These are phyloP conservation scores for Aphanomyces euteiches DNA, from an alignment of 352 stramenopile species.

Conservation along the genomic window DNA sequence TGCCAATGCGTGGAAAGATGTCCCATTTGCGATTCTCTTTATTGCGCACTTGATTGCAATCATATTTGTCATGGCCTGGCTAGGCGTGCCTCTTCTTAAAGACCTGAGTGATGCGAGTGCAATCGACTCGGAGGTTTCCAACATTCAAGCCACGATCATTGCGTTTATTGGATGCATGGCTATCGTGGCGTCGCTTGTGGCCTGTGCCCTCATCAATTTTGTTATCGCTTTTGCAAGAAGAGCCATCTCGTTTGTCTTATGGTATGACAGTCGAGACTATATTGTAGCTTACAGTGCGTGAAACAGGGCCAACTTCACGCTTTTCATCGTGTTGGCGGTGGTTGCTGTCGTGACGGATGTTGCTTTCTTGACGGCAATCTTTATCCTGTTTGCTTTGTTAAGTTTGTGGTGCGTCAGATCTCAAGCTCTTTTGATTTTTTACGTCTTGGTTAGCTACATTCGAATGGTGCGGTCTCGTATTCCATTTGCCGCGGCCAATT, in stretches of 20 bases:
- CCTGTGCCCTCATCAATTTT: neutral
- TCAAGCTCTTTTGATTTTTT: neutral
- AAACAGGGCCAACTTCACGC: neutral
- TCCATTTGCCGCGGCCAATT: slow-evolving; percentile 76
- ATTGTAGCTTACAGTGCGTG: neutral
- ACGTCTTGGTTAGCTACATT: neutral
- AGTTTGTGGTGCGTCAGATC: neutral
- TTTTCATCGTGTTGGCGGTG: neutral
- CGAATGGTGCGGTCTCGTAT: slow-evolving; percentile 33
- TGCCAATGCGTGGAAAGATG: slow-evolving; percentile 3
- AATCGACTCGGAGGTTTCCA: neutral
- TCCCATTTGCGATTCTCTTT: slow-evolving; percentile 23
- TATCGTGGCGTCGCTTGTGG: neutral
- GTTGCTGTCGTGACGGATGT: neutral
- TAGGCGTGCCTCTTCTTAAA: slow-evolving; percentile 2
- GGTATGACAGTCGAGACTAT: neutral
- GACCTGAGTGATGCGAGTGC: neutral
- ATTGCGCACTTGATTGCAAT: slow-evolving; percentile 10
- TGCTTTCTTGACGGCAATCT: neutral
- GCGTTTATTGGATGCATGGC: neutral
- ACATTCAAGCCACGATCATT: neutral
- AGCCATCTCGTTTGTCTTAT: neutral
- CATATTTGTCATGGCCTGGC: neutral
- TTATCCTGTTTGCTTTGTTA: neutral
- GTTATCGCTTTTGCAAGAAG: neutral